Evolutionary conservation across 768 basidiomycete genomes (phyloP).

Genomic region (Phaeotremella fagi): DNA sequence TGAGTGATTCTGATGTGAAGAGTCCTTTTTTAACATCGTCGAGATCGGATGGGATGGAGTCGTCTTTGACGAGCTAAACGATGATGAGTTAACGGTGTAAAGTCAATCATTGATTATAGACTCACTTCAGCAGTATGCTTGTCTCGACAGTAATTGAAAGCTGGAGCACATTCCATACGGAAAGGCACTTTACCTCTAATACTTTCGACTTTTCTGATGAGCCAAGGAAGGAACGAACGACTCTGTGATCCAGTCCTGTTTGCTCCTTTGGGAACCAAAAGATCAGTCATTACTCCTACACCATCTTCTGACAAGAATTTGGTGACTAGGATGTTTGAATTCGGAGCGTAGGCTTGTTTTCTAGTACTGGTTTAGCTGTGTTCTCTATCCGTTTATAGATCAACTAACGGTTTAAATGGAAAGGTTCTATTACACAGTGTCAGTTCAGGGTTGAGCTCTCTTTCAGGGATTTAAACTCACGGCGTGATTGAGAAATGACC

Average conservation of each 20-base stretch:
- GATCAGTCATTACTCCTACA: conserved; percentile 76
- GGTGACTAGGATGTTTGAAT: conserved; percentile 68
- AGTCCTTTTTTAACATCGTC: conserved; percentile 53
- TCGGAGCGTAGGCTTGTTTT: conserved; percentile 46
- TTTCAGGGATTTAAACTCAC: conserved; percentile 3
- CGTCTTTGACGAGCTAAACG: conserved; percentile 48
- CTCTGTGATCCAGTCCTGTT: conserved; percentile 26
- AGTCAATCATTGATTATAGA: neutral
- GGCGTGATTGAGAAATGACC: conserved; percentile 79
- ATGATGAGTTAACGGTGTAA: neutral
- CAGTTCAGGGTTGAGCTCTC: conserved; percentile 59
- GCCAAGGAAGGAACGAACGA: conserved; percentile 36
- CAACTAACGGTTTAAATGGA: conserved; percentile 53
- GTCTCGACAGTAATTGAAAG: conserved; percentile 88
- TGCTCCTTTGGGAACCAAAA: conserved; percentile 43
- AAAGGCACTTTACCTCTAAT: conserved; percentile 77
- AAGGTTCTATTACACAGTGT: conserved; percentile 23
- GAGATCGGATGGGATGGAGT: conserved; percentile 28
- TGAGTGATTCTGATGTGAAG: conserved; percentile 41
- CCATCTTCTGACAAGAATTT: conserved; percentile 89
- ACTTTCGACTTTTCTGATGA: conserved; percentile 54
- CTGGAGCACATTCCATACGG: conserved; percentile 84
- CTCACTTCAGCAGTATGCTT: conserved; percentile 59
- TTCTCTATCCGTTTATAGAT: no score
- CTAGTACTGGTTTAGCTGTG: no score